Conservation (phyloP, 2,329 filamentous ascomycete genomes). For the Calonectria multiphialidica region DNA sequence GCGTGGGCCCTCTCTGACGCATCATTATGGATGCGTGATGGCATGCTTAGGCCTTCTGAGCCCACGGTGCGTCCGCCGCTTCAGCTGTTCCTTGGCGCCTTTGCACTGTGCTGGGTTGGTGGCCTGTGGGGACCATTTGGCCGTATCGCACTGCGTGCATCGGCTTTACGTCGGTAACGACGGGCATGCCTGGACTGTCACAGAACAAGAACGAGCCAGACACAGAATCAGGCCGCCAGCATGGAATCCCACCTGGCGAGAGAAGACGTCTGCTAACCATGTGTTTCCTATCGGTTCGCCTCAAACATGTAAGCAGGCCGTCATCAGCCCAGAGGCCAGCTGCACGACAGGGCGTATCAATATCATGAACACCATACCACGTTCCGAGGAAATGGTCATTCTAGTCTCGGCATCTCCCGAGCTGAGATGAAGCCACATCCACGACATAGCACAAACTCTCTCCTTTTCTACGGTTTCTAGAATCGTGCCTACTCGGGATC, state of each 20-base stretch:
- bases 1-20: conserved; percentile 13
- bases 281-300: not conserved
- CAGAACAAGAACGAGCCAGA: not conserved
- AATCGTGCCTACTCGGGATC: not conserved
- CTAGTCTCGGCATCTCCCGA: conserved; percentile 6
- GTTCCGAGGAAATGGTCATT: not conserved
- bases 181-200: not conserved
- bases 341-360: not conserved
- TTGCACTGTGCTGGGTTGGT: not conserved
- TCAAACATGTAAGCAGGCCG: conserved; percentile 13
- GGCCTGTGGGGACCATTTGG: not conserved
- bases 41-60: conserved; percentile 4
- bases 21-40: conserved; percentile 10
- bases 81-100: not conserved
- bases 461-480: not conserved
- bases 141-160: not conserved
- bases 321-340: not conserved
- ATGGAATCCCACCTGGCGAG: not conserved
- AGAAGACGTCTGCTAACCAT: not conserved
- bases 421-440: not conserved
- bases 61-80: conserved; percentile 1
- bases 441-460: not conserved
- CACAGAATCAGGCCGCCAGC: not conserved
- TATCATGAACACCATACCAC: conserved; percentile 3
- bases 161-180: conserved; percentile 1